These are phyloP conservation scores for Jamesozyma jinghongensis DNA, from an alignment of 805 yeast genomes.

Conservation along the genomic window DNA sequence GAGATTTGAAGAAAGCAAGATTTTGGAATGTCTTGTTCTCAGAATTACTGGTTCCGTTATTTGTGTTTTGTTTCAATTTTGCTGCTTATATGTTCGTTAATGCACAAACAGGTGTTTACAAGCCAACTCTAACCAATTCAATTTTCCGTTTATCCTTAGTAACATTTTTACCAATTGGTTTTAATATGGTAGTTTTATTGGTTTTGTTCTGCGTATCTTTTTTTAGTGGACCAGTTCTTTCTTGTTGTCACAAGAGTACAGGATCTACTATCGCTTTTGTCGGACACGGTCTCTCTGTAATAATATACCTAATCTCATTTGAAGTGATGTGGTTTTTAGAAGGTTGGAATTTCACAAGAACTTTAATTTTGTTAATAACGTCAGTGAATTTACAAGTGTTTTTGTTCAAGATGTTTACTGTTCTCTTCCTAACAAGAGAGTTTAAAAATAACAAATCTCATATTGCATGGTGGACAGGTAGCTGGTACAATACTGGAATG, in stretches of 20 bases:
- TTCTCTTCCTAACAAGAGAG: conserved; percentile 51
- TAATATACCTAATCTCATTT: conserved; percentile 46
- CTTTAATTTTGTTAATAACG: conserved; percentile 54
- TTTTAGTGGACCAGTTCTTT: conserved; percentile 41
- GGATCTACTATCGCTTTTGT: conserved; percentile 47
- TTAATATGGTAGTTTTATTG: conserved; percentile 28
- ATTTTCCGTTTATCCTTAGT: conserved; percentile 52
- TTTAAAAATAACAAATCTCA: conserved; percentile 50
- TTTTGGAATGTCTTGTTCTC: conserved; percentile 69
- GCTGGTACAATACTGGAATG: conserved; percentile 53
- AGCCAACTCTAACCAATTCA: conserved; percentile 45
- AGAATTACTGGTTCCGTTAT: conserved; percentile 65
- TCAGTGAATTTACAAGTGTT: conserved; percentile 47
- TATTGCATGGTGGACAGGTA: conserved; percentile 73
- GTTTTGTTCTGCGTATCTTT: conserved; percentile 38
- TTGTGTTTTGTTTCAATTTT: conserved; percentile 59
- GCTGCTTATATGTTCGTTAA: conserved; percentile 74
- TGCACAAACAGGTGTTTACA: conserved; percentile 72
- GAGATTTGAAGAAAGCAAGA: conserved; percentile 66
- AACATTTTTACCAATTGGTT: conserved; percentile 39
- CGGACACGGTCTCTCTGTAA: conserved; percentile 46
- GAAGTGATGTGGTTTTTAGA: conserved; percentile 61
- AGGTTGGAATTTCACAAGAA: conserved; percentile 51
- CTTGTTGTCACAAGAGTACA: conserved; percentile 34
- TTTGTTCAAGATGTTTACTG: conserved; percentile 44